Evolutionary conservation across 176 grass and related monocot species (phyloP), one percentile per base, ranked within the genome.

Genomic region (Tuctoria greenei): DNA sequence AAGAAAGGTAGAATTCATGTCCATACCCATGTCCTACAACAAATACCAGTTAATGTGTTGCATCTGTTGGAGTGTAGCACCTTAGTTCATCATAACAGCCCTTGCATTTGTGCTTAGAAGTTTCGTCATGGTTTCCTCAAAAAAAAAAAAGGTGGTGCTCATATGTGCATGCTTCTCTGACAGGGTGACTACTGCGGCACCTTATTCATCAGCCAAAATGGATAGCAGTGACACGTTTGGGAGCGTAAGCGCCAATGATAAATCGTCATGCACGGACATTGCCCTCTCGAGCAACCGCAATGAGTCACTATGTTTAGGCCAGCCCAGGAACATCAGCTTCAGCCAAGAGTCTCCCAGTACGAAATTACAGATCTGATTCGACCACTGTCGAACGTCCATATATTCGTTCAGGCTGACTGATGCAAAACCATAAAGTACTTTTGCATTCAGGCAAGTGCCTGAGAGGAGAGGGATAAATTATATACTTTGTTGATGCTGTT

Each of bases 1-100:
- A 97, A 76, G 91, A 91, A 85, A 97, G 95, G 95, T 93, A 87
- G 13, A 49, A 69, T 27, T 54, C 43, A 47, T 62, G 4, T 66
- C 58, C 21, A 63, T 37, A 43, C 20, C 44, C 7, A 23, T 75
- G 10, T 36, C 26, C 17, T 61, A 45, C 4, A 81, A 74, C 35
- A 28, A 4, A 16, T 28, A 37, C 4, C 6, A 55, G 8, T 1
- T 36, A 31, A 31, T 74, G 36, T 36, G 5, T 11, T 28, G 0
- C 68, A 18, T 26, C 74, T 81, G 13, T 18, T 38, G 37, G 36
- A 31, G 10, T 74, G 16, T 13, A 47, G 7, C 15, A 46, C 4
- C 71, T 43, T 28, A 57, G 5, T 64, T 64, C 39, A 18, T 0
- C 16, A 17, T 43, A 10, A 47, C 61, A 75, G 24, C n/a, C n/a